phyloP scores from a whole-genome alignment of 345 rosid species.

The Mangifera indica region DNA sequence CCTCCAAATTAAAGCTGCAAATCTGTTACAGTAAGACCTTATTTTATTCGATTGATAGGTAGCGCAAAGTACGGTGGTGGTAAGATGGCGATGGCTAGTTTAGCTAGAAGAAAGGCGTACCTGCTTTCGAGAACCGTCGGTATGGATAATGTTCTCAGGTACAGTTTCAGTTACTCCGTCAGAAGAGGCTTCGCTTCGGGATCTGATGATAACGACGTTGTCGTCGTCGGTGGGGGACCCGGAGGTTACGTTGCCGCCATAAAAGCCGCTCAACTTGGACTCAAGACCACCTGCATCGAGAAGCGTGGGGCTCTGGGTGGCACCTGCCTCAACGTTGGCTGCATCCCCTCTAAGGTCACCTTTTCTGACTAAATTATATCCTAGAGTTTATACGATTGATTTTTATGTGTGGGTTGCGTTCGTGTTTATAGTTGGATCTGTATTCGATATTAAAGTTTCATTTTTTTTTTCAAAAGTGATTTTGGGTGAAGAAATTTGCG shows the following conservation, averaged over 20 bases:
- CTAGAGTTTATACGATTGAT: not conserved
- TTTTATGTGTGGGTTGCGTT: not conserved
- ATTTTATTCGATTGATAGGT: not conserved
- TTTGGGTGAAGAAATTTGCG: not conserved
- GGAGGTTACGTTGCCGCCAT: constrained; percentile 99
- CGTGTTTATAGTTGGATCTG: not conserved
- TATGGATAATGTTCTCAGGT: constrained; percentile 48
- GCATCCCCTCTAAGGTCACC: constrained; percentile 95
- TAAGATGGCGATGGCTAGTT: constrained; percentile 83
- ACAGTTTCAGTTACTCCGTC: constrained; percentile 48
- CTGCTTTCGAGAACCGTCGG: constrained; percentile 53
- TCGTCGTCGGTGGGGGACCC: constrained; percentile 95
- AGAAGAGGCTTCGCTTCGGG: constrained; percentile 77
- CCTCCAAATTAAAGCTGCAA: constrained; percentile 3
- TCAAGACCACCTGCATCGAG: constrained; percentile 96
- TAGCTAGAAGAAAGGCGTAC: constrained; percentile 74
- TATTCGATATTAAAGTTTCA: not conserved
- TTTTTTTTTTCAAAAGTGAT: not conserved
- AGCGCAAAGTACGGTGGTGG: not conserved
- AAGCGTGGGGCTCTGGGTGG: constrained; percentile 97
- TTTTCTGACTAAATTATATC: not conserved
- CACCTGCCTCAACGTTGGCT: constrained; percentile 98
- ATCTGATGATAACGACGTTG: constrained; percentile 96
- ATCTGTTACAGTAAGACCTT: too few relatives aligned
- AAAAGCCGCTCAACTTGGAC: constrained; percentile 96